Evolutionary conservation across 1,284 basidiomycete species (phyloP).

Genomic region (Hortiboletus rubellus): DNA sequence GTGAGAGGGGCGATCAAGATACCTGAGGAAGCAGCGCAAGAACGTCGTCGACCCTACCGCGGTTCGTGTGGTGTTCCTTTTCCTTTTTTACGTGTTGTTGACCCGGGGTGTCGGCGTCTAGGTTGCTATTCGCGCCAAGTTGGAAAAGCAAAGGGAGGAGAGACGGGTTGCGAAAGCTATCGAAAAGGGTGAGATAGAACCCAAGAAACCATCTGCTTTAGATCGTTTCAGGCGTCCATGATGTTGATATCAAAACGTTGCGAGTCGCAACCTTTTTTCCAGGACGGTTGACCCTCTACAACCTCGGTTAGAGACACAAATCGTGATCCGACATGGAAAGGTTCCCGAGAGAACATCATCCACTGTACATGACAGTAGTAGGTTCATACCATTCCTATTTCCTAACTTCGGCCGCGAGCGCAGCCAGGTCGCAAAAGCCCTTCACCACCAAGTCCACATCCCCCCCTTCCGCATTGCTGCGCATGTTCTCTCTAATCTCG

Average conservation of each 20-base stretch:
- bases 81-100: neutral
- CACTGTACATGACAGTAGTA: no score
- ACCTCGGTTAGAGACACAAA: neutral
- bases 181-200: constrained; percentile 42
- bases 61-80: constrained; percentile 47
- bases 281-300: no score
- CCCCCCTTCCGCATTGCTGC: constrained; percentile 47
- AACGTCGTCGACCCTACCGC: constrained; percentile 89
- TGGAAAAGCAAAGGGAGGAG: constrained; percentile 64
- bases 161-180: constrained; percentile 46
- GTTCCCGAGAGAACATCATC: neutral
- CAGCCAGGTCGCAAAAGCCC: constrained; percentile 45
- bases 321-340: neutral
- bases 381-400: neutral
- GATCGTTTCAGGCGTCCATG: constrained; percentile 57
- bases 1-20: constrained; percentile 37
- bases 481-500: constrained; percentile 31
- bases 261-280: neutral
- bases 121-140: constrained; percentile 68
- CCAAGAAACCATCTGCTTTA: constrained; percentile 58
- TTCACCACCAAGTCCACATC: constrained; percentile 50
- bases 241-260: constrained; percentile 6
- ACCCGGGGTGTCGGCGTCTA: constrained; percentile 24
- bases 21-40: constrained; percentile 85
- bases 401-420: constrained; percentile 19